Evolutionary conservation across 139 green algal species (phyloP).

Genomic region (Pseudopediastrum boryanum): DNA sequence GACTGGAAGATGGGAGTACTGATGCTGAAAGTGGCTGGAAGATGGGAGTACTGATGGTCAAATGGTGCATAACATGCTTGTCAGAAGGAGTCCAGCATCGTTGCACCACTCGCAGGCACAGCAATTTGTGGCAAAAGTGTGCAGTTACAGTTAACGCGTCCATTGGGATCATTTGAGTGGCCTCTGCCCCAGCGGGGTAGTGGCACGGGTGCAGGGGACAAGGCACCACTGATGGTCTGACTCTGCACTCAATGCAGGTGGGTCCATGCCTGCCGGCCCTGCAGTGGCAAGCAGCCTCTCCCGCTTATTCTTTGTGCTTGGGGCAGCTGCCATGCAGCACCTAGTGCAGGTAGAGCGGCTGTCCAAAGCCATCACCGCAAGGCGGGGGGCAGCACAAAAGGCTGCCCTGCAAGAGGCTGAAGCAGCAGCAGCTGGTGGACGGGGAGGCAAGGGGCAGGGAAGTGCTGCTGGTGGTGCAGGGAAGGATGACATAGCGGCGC

Average conservation of each 20-base stretch:
- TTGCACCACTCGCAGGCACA: too few species aligned
- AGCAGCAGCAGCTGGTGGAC: constrained; percentile 16
- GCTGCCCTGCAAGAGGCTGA: constrained; percentile 49
- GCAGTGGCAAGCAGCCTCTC: constrained; percentile 42
- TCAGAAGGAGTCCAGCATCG: too few species aligned
- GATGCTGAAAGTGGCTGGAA: too few species aligned
- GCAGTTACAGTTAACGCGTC: too few species aligned
- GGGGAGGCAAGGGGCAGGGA: background rate
- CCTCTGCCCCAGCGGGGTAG: too few species aligned
- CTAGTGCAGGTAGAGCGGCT: constrained; percentile 75
- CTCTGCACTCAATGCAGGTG: background rate
- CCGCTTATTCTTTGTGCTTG: constrained; percentile 80
- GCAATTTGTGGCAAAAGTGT: too few species aligned
- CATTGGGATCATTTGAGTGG: too few species aligned
- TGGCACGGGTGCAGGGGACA: too few species aligned
- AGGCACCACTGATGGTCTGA: too few species aligned
- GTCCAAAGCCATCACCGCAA: constrained; percentile 61
- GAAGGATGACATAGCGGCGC: constrained; percentile 70
- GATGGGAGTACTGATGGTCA: too few species aligned
- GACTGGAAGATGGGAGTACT: too few species aligned
- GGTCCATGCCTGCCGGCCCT: constrained; percentile 14
- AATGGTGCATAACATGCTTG: too few species aligned
- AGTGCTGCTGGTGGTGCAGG: background rate
- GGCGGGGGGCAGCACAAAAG: constrained; percentile 53
- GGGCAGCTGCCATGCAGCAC: constrained; percentile 81